phyloP scores from a whole-genome alignment of 495 filamentous ascomycete species.

The Clavariopsis aquatica region DNA sequence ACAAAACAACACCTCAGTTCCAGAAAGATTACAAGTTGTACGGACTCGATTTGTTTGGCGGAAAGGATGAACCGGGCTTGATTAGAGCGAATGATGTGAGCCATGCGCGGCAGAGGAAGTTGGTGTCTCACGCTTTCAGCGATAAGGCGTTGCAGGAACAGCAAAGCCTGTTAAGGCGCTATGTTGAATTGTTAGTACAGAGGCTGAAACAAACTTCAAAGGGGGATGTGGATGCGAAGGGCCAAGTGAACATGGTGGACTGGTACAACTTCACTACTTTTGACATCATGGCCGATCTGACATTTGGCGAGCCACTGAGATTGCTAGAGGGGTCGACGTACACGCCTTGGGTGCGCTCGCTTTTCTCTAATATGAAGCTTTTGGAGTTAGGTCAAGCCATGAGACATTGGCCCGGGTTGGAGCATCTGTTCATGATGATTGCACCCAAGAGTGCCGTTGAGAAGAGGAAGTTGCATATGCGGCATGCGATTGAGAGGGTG shows the following conservation, averaged over 20 bases:
- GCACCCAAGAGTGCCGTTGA: not conserved
- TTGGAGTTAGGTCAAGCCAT: not conserved
- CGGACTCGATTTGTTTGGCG: constrained; percentile 5
- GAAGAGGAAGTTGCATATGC: not conserved
- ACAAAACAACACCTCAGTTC: constrained; percentile 3
- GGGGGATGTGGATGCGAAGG: not conserved
- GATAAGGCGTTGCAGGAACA: constrained; percentile 30
- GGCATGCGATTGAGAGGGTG: constrained; percentile 9
- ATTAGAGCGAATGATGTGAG: constrained; percentile 16
- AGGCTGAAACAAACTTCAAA: constrained; percentile 13
- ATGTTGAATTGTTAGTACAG: constrained; percentile 21
- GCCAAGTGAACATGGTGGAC: constrained; percentile 3
- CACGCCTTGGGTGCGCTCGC: constrained; percentile 16
- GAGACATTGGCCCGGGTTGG: constrained; percentile 4
- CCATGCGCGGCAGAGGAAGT: constrained; percentile 25
- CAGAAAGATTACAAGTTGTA: constrained; percentile 24
- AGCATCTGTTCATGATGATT: not conserved
- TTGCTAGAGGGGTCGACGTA: constrained; percentile 21
- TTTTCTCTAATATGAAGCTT: constrained; percentile 17
- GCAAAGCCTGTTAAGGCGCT: constrained; percentile 13
- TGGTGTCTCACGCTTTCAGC: constrained; percentile 29
- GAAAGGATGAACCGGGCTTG: not conserved
- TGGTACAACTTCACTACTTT: constrained; percentile 36
- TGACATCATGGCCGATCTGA: constrained; percentile 34
- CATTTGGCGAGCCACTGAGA: constrained; percentile 30